A percentile compares a stretch with the other conserved stretches of the same genome.
Evolutionary conservation across 176 grass and related monocot genomes (phyloP).

Genomic region (Poa annua): DNA sequence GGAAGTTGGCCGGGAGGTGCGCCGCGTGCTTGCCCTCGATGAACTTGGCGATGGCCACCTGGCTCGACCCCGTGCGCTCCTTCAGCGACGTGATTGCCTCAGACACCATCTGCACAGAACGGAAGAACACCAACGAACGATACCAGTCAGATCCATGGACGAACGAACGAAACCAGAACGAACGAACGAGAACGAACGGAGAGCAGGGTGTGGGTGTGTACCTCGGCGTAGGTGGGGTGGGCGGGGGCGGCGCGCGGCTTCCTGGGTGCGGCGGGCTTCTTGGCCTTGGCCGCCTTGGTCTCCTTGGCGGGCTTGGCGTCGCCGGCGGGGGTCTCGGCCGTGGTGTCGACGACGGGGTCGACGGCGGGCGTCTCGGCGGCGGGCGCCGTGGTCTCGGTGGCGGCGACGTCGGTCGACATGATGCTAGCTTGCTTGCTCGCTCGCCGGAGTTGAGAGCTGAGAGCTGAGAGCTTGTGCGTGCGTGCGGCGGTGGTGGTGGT

Average conservation of each 20-base stretch:
- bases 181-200: background rate
- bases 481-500: background rate
- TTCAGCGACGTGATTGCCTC: constrained; percentile 70
- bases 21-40: constrained; percentile 75
- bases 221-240: constrained; percentile 85
- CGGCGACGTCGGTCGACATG: constrained; percentile 60
- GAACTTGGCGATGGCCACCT: constrained; percentile 65
- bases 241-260: constrained; percentile 44
- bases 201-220: background rate
- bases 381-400: constrained; percentile 20
- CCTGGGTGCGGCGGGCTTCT: constrained; percentile 59
- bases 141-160: no score
- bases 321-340: background rate
- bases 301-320: constrained; percentile 68
- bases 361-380: constrained; percentile 20
- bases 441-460: constrained; percentile 9
- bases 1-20: constrained; percentile 57
- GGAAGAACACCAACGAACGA: background rate
- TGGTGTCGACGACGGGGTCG: background rate
- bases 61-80: constrained; percentile 75
- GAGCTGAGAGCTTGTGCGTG: no score
- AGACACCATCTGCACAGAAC: constrained; percentile 58
- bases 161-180: background rate
- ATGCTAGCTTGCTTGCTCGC: constrained; percentile 4
- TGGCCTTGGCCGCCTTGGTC: constrained; percentile 69